Conservation (phyloP, 371 early-diverging fungal species). For the Mucor sp. region DNA sequence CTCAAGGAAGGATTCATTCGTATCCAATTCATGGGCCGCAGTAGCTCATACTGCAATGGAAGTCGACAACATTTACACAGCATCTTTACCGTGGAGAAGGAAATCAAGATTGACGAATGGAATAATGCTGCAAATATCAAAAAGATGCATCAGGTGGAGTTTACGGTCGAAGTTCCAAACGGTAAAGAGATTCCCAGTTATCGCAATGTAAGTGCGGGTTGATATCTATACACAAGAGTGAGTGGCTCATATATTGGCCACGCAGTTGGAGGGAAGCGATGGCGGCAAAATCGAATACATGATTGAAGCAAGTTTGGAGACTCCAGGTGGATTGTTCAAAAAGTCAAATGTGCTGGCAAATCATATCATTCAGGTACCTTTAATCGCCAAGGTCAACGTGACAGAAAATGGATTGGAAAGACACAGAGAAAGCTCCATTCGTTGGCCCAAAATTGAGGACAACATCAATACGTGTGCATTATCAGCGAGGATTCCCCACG, state of each 20-base stretch:
- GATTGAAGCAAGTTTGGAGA: conserved; percentile 11
- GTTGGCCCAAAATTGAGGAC: conserved; percentile 14
- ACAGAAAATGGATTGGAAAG: conserved; percentile 3
- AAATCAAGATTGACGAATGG: neutral
- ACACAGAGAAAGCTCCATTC: neutral
- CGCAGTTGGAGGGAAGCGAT: conserved; percentile 6
- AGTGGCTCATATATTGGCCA: neutral
- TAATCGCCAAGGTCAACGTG: conserved; percentile 2
- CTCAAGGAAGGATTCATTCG: conserved; percentile 1
- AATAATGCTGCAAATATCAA: neutral
- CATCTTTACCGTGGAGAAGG: conserved; percentile 8
- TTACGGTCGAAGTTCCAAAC: conserved; percentile 5
- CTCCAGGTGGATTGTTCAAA: conserved; percentile 11
- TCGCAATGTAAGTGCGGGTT: neutral
- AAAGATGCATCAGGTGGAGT: conserved; percentile 3
- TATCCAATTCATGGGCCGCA: conserved; percentile 8
- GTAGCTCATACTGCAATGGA: conserved; percentile 2
- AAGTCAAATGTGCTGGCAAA: neutral
- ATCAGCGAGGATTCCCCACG: conserved; percentile 8
- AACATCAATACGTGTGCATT: conserved; percentile 8
- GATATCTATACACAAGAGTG: too few species aligned
- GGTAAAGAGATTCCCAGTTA: conserved; percentile 8
- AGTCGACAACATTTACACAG: neutral
- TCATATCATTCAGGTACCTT: conserved; percentile 5
- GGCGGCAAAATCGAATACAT: conserved; percentile 19